Percentiles rank a stretch among this genome's conserved stretches.
These are phyloP conservation scores for Botrytis paeoniae DNA, from an alignment of 2,329 filamentous ascomycete genomes.

Conservation along the genomic window DNA sequence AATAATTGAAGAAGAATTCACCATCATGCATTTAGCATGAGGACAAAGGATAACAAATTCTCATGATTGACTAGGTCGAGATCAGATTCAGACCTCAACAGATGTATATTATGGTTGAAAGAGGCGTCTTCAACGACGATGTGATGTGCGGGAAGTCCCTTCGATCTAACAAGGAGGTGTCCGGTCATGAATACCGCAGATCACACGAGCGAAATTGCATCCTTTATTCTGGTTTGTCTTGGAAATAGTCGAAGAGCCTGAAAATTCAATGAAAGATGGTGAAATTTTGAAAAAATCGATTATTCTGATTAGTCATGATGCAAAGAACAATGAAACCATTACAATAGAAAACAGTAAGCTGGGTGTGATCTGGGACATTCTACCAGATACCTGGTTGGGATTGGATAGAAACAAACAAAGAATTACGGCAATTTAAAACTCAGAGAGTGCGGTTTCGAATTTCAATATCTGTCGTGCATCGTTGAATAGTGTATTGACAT, in stretches of 20 bases:
- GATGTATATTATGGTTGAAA: not conserved
- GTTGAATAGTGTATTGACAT: not conserved
- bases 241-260: not conserved
- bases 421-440: not conserved
- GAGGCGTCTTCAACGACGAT: not conserved
- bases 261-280: not conserved
- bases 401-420: not conserved
- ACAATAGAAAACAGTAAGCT: not conserved
- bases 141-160: not conserved
- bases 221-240: not conserved
- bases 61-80: not conserved
- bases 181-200: not conserved
- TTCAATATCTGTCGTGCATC: not conserved
- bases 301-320: not conserved
- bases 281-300: not conserved
- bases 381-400: not conserved
- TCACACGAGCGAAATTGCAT: not conserved
- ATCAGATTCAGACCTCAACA: not conserved
- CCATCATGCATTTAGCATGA: not conserved
- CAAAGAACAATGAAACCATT: not conserved
- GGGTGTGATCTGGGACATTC: not conserved
- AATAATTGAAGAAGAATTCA: not conserved
- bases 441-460: not conserved
- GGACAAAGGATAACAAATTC: not conserved
- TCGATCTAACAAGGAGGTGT: not conserved